phyloP scores from a whole-genome alignment of 768 basidiomycete species.

The Pulveroboletus sp. region DNA sequence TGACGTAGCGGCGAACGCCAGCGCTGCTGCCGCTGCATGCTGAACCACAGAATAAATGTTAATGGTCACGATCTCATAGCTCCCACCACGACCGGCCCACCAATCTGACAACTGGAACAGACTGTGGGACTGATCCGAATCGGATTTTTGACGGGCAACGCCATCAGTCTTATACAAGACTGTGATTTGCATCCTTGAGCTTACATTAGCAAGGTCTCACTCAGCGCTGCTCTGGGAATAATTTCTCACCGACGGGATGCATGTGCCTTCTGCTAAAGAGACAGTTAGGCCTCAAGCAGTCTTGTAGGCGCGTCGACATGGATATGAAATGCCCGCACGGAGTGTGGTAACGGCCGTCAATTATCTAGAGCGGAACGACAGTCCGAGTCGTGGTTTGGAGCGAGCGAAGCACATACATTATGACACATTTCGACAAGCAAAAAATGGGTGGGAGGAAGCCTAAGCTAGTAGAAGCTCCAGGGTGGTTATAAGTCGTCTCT shows the following conservation, averaged over 20 bases:
- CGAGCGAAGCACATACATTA: slow-evolving; percentile 49
- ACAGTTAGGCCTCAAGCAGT: slow-evolving; percentile 63
- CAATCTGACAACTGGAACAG: slow-evolving; percentile 34
- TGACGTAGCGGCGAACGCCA: slow-evolving; percentile 17
- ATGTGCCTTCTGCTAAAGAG: slow-evolving; percentile 67
- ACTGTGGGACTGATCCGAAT: slow-evolving; percentile 63
- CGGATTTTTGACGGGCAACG: slow-evolving; percentile 63
- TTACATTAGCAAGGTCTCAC: slow-evolving; percentile 13
- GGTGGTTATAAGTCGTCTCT: slow-evolving; percentile 17
- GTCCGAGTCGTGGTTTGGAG: not conserved
- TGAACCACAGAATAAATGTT: not conserved
- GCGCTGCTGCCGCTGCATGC: slow-evolving; percentile 18
- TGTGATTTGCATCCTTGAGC: slow-evolving; percentile 51
- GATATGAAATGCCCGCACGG: slow-evolving; percentile 69
- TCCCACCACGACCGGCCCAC: slow-evolving; percentile 12
- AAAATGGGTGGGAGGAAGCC: slow-evolving; percentile 17
- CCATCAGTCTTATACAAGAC: slow-evolving; percentile 63
- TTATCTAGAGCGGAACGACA: slow-evolving; percentile 44
- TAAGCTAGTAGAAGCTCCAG: slow-evolving; percentile 14
- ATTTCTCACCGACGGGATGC: slow-evolving; percentile 48
- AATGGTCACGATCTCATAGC: slow-evolving; percentile 18
- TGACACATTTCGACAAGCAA: slow-evolving; percentile 55
- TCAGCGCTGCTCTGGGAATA: not conserved
- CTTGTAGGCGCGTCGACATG: slow-evolving; percentile 67
- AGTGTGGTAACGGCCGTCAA: slow-evolving; percentile 73